A percentile compares a stretch with the other conserved stretches of the same genome.
These are phyloP conservation scores for Prunus armeniaca DNA, from an alignment of 306 rosid species.

Conservation along the genomic window DNA sequence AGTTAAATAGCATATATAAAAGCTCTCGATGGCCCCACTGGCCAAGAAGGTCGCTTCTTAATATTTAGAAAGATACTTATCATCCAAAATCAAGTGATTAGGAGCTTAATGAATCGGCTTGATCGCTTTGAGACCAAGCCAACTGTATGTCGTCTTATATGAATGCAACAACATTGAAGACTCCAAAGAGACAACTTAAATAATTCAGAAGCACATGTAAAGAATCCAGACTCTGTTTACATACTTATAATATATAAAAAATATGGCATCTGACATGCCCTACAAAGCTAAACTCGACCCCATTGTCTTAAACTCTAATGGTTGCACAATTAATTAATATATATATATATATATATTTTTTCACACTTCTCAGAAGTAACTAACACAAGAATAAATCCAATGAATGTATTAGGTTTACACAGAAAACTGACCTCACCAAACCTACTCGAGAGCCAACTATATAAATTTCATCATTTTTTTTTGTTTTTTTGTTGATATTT, in stretches of 20 bases:
- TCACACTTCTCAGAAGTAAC: conserved; percentile 64
- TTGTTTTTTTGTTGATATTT: conserved; percentile 23
- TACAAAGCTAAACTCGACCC: conserved; percentile 25
- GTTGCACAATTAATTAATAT: conserved; percentile 36
- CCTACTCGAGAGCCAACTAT: conserved; percentile 63
- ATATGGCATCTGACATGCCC: conserved; percentile 41
- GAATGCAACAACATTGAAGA: conserved; percentile 10
- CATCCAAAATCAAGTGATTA: conserved; percentile 9
- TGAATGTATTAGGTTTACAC: conserved; percentile 61
- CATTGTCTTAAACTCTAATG: conserved; percentile 39
- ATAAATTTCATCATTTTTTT: conserved; percentile 25
- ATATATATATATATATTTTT: conserved; percentile 30
- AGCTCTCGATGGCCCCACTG: not conserved
- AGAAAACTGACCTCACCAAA: conserved; percentile 55
- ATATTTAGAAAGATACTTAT: not conserved
- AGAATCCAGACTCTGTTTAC: conserved; percentile 39
- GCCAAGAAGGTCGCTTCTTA: not conserved
- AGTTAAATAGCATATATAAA: not conserved
- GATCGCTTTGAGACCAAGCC: conserved; percentile 9
- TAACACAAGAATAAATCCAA: conserved; percentile 96
- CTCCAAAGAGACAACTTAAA: conserved; percentile 17
- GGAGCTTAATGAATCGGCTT: not conserved
- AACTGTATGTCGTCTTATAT: not conserved
- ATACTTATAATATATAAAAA: conserved; percentile 3
- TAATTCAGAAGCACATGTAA: conserved; percentile 18